Percentiles rank a stretch among this genome's conserved stretches.
phyloP scores from a whole-genome alignment of 108 stramenopile species.

The Parietichytrium sp. region DNA sequence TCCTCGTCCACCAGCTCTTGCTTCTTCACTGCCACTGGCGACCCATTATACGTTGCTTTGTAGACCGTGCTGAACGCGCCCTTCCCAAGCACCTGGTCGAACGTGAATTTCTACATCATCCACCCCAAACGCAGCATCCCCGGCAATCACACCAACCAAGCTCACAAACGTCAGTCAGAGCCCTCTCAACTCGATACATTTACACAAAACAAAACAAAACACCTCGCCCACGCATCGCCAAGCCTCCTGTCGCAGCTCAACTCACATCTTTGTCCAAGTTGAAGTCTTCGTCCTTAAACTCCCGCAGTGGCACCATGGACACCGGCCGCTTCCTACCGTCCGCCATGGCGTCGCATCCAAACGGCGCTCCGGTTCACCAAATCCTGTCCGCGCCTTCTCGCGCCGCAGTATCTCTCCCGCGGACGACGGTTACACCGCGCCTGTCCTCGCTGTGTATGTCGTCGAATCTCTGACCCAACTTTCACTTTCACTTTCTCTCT shows the following conservation, averaged over 20 bases:
- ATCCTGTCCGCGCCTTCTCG: neutral
- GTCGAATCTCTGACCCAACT: neutral
- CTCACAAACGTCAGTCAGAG: no score
- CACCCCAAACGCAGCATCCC: neutral
- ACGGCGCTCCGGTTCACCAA: neutral
- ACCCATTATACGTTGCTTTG: neutral
- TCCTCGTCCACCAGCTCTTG: neutral
- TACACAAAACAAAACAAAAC: no score
- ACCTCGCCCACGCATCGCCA: no score
- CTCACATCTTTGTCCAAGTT: slow-evolving; percentile 8
- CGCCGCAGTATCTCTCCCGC: neutral
- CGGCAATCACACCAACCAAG: no score
- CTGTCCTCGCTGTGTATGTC: neutral
- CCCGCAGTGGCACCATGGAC: slow-evolving; percentile 12
- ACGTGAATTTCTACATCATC: neutral
- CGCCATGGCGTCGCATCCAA: neutral
- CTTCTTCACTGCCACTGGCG: slow-evolving; percentile 44
- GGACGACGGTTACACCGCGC: neutral
- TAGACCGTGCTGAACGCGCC: slow-evolving; percentile 42
- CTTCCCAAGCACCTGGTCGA: slow-evolving; percentile 6
- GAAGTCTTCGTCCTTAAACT: slow-evolving; percentile 4
- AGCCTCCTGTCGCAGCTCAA: no score
- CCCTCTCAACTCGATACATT: no score
- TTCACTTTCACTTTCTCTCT: neutral
- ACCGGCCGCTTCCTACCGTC: neutral